Evolutionary conservation across 768 basidiomycete species (phyloP), one percentile per base, ranked within the genome.

Genomic region (Kwoniella botswanensis): DNA sequence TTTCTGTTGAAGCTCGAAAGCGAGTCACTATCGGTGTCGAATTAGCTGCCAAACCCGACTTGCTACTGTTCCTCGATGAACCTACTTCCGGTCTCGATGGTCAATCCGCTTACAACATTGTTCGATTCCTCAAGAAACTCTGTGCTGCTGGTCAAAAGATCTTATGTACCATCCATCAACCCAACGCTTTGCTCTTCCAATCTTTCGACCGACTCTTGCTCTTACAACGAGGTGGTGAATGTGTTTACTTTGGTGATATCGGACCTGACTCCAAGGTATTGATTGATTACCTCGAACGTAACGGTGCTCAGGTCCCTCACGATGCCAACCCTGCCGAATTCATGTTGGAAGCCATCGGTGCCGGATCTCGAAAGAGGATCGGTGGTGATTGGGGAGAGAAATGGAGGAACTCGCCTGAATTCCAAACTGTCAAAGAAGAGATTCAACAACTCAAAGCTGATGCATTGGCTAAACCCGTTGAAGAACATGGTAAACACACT

Each of bases 131-230:
- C 55, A 86, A 90, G 11, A 87, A 89, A 57, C 88, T 94, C 41
- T 92, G 93, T 9, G 87, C 91, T 69, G 88, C 88, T 71, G 93
- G 93, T 1, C 93, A 93, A 79, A 91, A 92, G 42, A 93, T 95
- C 74, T 85, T 95, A n/a, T 94, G 93, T 89, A 95, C 92, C 24
- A 85, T 94, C 74, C 93, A 93, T 72, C 93, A 92, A 86, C 93
- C 93, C 3, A 93, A 92, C 26, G 91, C 91, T 2, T 89, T 93
- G 77, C 85, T 94, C 29, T 95, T 94, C 86, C 88, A 92, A 76
- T 88, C 88, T 50, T 94, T 94, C 73, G 93, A 95, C 76, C 84
- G 90, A 41, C 85, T 96, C 1, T 85, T 95, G 9, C 86, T 96
- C 0, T 86, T 96, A 3, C 87, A 89, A 56, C 88, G 89, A 73